Percentiles rank a stretch among this genome's conserved stretches.
Conservation (phyloP, 2,329 filamentous ascomycete genomes). For the Pyrenophora tritici-repentis region DNA sequence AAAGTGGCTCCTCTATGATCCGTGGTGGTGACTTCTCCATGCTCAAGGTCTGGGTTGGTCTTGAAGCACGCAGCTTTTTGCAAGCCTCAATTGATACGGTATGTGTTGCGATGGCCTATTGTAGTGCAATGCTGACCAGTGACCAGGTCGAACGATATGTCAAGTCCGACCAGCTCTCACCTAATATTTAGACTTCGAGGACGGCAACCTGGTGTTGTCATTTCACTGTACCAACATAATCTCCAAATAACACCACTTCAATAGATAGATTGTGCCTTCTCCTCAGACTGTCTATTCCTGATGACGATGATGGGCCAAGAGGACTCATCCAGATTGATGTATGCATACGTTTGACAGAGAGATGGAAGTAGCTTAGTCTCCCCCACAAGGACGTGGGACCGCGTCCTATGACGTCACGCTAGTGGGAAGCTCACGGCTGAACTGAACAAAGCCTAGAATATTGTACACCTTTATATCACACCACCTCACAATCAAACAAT, state of each 20-base stretch:
- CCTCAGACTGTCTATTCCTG: no score
- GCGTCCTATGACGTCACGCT: slow-evolving; percentile 14
- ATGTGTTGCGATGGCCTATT: slow-evolving; percentile 45
- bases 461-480: background rate
- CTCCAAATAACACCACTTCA: background rate
- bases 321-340: no score
- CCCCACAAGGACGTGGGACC: background rate
- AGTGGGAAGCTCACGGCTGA: slow-evolving; percentile 8
- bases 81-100: slow-evolving; percentile 89
- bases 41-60: slow-evolving; percentile 86
- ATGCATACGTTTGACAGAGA: no score
- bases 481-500: background rate
- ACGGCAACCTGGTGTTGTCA: background rate
- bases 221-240: background rate
- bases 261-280: no score
- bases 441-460: background rate
- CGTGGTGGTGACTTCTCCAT: slow-evolving; percentile 63
- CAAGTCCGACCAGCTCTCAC: slow-evolving; percentile 85
- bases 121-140: slow-evolving; percentile 6
- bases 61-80: slow-evolving; percentile 87
- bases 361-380: no score
- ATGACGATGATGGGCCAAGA: no score
- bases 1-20: slow-evolving; percentile 65
- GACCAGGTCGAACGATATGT: slow-evolving; percentile 80
- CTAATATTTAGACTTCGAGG: slow-evolving; percentile 68